Percentiles rank a stretch among this genome's conserved stretches.
Conservation (phyloP, 208 protist species). For the Porcisia deanei region DNA sequence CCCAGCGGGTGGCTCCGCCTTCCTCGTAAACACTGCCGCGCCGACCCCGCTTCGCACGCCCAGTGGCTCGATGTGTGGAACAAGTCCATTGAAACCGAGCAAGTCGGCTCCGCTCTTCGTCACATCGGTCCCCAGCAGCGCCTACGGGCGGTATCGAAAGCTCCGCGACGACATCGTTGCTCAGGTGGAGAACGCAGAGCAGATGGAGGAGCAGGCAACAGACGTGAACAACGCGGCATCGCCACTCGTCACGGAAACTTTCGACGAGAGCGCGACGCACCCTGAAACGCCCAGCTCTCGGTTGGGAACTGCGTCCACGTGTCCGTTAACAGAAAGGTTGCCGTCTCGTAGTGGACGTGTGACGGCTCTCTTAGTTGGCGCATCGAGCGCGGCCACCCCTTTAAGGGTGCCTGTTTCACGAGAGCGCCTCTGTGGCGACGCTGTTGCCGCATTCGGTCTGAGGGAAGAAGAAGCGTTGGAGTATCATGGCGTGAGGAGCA, state of each 20-base stretch:
- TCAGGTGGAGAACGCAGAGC: slow-evolving; percentile 21
- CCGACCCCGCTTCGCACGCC: neutral
- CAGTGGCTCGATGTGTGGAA: neutral
- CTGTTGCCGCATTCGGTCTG: neutral
- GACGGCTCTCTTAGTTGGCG: slow-evolving; percentile 22
- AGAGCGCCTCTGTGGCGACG: neutral
- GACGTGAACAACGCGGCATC: neutral
- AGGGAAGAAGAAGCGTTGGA: neutral
- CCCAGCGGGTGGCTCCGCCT: neutral
- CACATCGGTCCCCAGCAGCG: slow-evolving; percentile 25
- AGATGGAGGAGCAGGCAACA: neutral
- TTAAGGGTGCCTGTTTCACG: neutral
- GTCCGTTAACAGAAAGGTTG: neutral
- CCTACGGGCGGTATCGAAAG: slow-evolving; percentile 19
- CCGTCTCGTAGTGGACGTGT: slow-evolving; percentile 1
- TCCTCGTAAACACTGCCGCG: neutral
- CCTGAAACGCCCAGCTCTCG: neutral
- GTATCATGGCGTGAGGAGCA: neutral
- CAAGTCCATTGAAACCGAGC: slow-evolving; percentile 14
- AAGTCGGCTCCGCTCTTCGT: slow-evolving; percentile 27
- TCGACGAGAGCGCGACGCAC: neutral
- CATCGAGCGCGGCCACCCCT: neutral
- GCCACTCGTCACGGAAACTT: neutral
- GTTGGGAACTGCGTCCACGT: neutral
- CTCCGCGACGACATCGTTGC: slow-evolving; percentile 19